Evolutionary conservation across 257 asterid genomes (phyloP), one percentile per base, ranked within the genome.

Genomic region (Salvia miltiorrhiza): DNA sequence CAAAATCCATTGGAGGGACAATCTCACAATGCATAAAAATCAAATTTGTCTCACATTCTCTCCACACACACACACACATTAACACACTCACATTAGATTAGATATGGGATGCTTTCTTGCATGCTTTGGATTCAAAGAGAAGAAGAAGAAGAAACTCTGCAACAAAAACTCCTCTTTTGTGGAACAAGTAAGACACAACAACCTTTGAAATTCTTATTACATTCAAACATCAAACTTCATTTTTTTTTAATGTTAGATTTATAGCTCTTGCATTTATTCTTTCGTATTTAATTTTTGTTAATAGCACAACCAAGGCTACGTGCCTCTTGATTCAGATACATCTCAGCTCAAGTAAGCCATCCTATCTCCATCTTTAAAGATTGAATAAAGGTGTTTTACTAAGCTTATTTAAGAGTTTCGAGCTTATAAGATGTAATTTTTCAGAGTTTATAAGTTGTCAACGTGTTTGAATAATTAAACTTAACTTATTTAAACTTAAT

Each of bases 31-130:
- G 33, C 52, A 41, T 78, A 72, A 73, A 43, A 79, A 81, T 61
- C 67, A 21, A 62, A 59, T 43, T 71, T 4, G 23, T n/a, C 12
- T 23, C 52, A 3, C 12, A 8, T 17, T 52, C 70, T 37, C 5
- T 19, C 55, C 20, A 0, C 52, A 35, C 57, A 11, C 19, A 66
- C 44, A 40, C 63, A 20, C 37, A 21, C 66, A 24, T n/a, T n/a
- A n/a, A 49, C 19, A 2, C 66, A 50, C 43, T 30, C 35, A 4
- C 0, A 30, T 26, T 26, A 4, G 4, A 1, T 26, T 26, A 26
- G 2, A 26, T 26, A 89, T 89, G 96, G 89, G 87, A 33, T 87
- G 95, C 63, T 89, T 89, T 78, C 89, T 89, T 78, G 87, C 84
- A 9, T 89, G 95, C 73, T 85, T 89, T 63, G 95, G 95, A 12